A percentile compares a stretch with the other conserved stretches of the same genome.
These are phyloP conservation scores for Ophiostoma triangulosporum DNA, from an alignment of 2,329 filamentous ascomycete genomes.

Conservation along the genomic window DNA sequence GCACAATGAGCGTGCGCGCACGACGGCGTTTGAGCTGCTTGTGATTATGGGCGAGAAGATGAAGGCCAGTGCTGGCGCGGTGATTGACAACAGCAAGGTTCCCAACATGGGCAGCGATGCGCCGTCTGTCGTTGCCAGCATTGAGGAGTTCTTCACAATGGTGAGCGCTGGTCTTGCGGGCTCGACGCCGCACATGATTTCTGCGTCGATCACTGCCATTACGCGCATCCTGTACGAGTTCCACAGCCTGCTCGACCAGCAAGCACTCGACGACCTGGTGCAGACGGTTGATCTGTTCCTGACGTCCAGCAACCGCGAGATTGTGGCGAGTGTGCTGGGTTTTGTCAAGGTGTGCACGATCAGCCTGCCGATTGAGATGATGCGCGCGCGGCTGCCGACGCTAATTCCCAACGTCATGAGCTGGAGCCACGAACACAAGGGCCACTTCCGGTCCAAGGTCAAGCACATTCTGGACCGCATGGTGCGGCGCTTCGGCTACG, in stretches of 20 bases:
- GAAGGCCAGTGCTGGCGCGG: constrained; percentile 47
- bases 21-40: constrained; percentile 77
- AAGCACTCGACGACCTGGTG: constrained; percentile 70
- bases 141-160: constrained; percentile 98
- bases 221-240: constrained; percentile 92
- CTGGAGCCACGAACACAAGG: constrained; percentile 97
- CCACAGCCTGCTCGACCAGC: constrained; percentile 51
- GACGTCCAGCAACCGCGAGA: constrained; percentile 91
- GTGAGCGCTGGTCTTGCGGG: constrained; percentile 89
- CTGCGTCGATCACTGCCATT: constrained; percentile 87
- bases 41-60: constrained; percentile 81
- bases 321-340: constrained; percentile 84
- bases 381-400: constrained; percentile 61
- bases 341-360: constrained; percentile 96
- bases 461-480: constrained; percentile 96
- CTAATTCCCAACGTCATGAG: constrained; percentile 84
- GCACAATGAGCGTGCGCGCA: constrained; percentile 87
- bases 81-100: constrained; percentile 75
- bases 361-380: constrained; percentile 63
- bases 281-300: constrained; percentile 94
- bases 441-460: constrained; percentile 90
- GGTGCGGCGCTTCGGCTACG: constrained; percentile 79
- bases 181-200: constrained; percentile 92
- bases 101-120: constrained; percentile 75
- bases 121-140: constrained; percentile 59